phyloP scores from a whole-genome alignment of 805 yeast genomes.

The Huiozyma sinensis region DNA sequence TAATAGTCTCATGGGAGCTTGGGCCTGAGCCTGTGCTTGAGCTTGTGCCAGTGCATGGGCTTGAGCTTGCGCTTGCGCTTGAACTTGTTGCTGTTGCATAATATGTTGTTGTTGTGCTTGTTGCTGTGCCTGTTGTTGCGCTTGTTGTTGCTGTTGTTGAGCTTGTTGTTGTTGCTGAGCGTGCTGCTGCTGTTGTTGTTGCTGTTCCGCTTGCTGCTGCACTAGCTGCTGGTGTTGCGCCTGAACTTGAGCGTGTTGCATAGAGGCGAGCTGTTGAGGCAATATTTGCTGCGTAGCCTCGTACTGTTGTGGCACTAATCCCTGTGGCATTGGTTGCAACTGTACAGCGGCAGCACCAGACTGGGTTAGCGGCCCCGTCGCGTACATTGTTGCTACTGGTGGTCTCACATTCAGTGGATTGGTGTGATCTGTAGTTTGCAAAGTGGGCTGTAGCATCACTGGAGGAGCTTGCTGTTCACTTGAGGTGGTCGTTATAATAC shows the following conservation, averaged over 20 bases:
- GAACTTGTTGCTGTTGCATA: neutral
- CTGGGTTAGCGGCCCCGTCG: conserved; percentile 9
- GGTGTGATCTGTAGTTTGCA: conserved; percentile 22
- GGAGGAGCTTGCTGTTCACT: conserved; percentile 10
- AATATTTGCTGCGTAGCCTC: conserved; percentile 27
- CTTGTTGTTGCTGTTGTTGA: neutral
- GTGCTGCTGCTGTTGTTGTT: conserved; percentile 2
- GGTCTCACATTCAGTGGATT: conserved; percentile 25
- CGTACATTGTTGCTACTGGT: conserved; percentile 9
- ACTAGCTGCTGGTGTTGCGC: conserved; percentile 17
- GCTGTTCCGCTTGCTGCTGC: conserved; percentile 18
- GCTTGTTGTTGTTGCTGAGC: conserved; percentile 1
- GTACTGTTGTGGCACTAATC: conserved; percentile 18
- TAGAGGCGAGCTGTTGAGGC: conserved; percentile 13
- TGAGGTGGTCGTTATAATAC: neutral
- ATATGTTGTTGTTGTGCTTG: conserved; percentile 1
- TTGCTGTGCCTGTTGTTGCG: conserved; percentile 4
- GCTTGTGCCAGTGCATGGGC: conserved; percentile 2
- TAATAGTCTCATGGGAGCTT: neutral
- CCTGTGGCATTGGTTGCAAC: conserved; percentile 16
- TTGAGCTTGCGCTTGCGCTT: neutral
- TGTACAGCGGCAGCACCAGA: conserved; percentile 10
- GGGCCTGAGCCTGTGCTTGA: conserved; percentile 1
- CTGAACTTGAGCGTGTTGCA: conserved; percentile 15
- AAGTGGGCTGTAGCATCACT: conserved; percentile 24